Conservation (phyloP, 805 yeast species). For the Ogataea populi-albae region DNA sequence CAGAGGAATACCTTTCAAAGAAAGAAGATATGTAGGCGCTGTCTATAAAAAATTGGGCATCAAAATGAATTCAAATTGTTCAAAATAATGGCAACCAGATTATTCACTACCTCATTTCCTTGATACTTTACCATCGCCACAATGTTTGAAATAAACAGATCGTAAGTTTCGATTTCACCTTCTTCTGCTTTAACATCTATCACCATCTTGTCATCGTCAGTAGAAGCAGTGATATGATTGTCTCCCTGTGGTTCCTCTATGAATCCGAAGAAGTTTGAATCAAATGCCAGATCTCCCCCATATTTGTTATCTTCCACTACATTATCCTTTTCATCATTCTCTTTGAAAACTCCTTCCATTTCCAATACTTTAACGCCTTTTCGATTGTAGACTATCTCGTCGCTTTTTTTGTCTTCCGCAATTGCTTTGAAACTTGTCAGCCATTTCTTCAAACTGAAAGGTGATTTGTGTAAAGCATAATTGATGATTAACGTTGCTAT, state of each 20-base stretch:
- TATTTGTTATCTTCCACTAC: slow-evolving; percentile 9
- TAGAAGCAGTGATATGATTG: slow-evolving; percentile 4
- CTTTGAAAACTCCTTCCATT: slow-evolving; percentile 5
- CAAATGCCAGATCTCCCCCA: slow-evolving; percentile 21
- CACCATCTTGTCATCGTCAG: slow-evolving; percentile 5
- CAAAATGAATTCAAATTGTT: slow-evolving; percentile 11
- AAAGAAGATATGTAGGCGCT: too few species aligned
- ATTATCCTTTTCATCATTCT: slow-evolving; percentile 5
- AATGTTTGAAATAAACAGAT: slow-evolving; percentile 21
- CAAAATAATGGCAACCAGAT: slow-evolving; percentile 17
- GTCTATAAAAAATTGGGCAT: neutral
- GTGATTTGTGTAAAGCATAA: slow-evolving; percentile 22
- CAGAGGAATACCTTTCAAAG: too few species aligned
- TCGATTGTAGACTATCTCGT: slow-evolving; percentile 21
- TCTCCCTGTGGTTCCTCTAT: slow-evolving; percentile 28
- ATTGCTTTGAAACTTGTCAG: slow-evolving; percentile 18
- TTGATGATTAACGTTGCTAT: slow-evolving; percentile 23
- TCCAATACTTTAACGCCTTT: slow-evolving; percentile 8
- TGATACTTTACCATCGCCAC: slow-evolving; percentile 14
- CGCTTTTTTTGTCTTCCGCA: slow-evolving; percentile 12
- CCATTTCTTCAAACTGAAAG: slow-evolving; percentile 23
- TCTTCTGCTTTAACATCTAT: slow-evolving; percentile 6
- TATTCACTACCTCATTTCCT: slow-evolving; percentile 15
- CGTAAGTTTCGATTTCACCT: slow-evolving; percentile 6
- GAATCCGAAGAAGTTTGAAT: slow-evolving; percentile 30